Conservation (phyloP, 495 filamentous ascomycete genomes). For the Tuber brumale region DNA sequence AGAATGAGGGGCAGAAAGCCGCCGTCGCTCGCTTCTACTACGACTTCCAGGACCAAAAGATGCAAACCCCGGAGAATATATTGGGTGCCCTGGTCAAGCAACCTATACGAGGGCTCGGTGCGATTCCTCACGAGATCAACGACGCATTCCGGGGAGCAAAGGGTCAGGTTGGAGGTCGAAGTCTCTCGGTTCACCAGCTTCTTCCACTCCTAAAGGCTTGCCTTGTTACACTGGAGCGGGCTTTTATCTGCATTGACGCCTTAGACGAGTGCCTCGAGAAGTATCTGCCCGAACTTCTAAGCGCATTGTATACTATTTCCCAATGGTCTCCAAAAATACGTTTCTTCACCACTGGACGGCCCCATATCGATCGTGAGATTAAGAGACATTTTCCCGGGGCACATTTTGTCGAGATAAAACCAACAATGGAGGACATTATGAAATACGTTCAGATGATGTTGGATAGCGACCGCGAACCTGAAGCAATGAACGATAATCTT, state of each 20-base stretch:
- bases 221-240: neutral
- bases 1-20: neutral
- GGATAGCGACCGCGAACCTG: neutral
- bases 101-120: neutral
- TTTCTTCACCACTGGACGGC: neutral
- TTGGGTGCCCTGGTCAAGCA: neutral
- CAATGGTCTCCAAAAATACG: neutral
- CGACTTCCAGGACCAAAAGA: neutral
- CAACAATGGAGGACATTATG: neutral
- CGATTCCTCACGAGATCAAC: neutral
- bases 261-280: neutral
- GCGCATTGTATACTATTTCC: neutral
- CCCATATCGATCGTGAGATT: neutral
- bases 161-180: neutral
- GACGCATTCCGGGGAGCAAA: neutral
- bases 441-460: neutral
- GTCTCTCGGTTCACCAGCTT: neutral
- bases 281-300: neutral
- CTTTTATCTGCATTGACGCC: too few relatives aligned
- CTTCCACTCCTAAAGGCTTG: neutral
- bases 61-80: neutral
- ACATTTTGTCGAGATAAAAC: neutral
- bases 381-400: neutral
- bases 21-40: neutral
- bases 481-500: too few relatives aligned